Percentiles rank a stretch among this genome's conserved stretches.
Conservation (phyloP, 257 asterid genomes). For the Linaria vulgaris region DNA sequence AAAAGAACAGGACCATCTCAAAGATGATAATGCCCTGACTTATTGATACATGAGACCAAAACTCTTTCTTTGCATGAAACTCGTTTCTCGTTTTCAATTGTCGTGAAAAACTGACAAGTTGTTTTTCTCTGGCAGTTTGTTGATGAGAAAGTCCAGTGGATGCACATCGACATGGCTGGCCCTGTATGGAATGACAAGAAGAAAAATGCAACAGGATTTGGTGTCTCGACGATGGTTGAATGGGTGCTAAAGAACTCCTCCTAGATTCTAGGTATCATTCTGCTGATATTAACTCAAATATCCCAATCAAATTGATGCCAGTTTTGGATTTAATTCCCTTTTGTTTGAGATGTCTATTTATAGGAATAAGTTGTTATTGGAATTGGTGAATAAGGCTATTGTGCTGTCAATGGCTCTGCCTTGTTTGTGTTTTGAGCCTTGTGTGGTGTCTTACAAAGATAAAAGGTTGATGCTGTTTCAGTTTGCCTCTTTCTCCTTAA, state of each 20-base stretch:
- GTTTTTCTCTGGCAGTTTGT: conserved; percentile 63
- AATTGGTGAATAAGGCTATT: not conserved
- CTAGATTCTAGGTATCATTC: not conserved
- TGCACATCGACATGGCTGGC: conserved; percentile 96
- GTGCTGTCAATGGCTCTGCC: not conserved
- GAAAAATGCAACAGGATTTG: conserved; percentile 86
- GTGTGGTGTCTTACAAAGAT: too few species aligned
- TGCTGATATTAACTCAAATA: not conserved
- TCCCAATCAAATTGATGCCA: not conserved
- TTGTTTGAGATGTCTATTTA: not conserved
- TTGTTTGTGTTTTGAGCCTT: too few species aligned
- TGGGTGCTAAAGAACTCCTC: conserved; percentile 88
- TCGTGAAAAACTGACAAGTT: too few species aligned
- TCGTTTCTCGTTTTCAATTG: too few species aligned
- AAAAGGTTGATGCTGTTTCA: too few species aligned
- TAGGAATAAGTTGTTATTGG: not conserved
- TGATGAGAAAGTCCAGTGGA: conserved; percentile 93
- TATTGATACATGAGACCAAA: too few species aligned
- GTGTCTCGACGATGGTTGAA: conserved; percentile 76
- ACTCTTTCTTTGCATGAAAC: too few species aligned
- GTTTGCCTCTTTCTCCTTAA: too few species aligned
- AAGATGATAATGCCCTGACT: too few species aligned
- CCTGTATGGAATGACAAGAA: conserved; percentile 87
- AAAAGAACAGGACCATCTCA: too few species aligned
- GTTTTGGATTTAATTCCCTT: too few species aligned